Conservation (phyloP, 192 early-diverging fungal genomes). For the Linnemannia hyalina region DNA sequence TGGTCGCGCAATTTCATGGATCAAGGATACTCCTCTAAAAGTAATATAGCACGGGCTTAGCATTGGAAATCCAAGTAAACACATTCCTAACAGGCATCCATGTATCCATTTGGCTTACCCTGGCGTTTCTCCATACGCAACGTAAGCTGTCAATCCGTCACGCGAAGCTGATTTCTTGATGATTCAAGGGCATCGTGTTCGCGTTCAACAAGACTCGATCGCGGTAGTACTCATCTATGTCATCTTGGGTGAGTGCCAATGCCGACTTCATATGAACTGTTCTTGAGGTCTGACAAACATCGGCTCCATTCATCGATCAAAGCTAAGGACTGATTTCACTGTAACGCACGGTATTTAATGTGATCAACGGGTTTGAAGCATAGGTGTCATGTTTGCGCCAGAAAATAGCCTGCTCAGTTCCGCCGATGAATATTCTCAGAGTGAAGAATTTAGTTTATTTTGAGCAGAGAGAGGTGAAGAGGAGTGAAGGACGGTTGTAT, state of each 20-base stretch:
- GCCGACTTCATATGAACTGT: slow-evolving; percentile 33
- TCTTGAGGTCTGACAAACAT: slow-evolving; percentile 27
- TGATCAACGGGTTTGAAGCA: slow-evolving; percentile 36
- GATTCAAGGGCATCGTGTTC: slow-evolving; percentile 47
- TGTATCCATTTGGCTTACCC: slow-evolving; percentile 23
- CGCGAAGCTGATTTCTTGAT: slow-evolving; percentile 31
- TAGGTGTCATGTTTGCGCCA: slow-evolving; percentile 28
- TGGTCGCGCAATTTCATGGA: background rate
- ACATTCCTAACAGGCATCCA: slow-evolving; percentile 16
- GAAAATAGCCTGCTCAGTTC: slow-evolving; percentile 47
- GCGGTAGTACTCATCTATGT: slow-evolving; percentile 40
- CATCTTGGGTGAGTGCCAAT: slow-evolving; percentile 26
- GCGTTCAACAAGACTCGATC: slow-evolving; percentile 25
- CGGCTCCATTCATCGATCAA: slow-evolving; percentile 36
- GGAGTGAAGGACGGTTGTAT: too few species aligned
- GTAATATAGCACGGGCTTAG: slow-evolving; percentile 15
- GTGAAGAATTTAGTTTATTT: too few species aligned
- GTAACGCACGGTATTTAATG: slow-evolving; percentile 29
- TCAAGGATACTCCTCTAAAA: slow-evolving; percentile 4
- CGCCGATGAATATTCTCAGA: slow-evolving; percentile 31
- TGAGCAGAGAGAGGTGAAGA: too few species aligned
- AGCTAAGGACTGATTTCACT: slow-evolving; percentile 20
- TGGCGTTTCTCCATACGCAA: slow-evolving; percentile 24
- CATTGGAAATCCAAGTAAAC: slow-evolving; percentile 26
- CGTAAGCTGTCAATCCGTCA: slow-evolving; percentile 25